Conservation (phyloP, 768 basidiomycete species). For the Phylloporus sp. region DNA sequence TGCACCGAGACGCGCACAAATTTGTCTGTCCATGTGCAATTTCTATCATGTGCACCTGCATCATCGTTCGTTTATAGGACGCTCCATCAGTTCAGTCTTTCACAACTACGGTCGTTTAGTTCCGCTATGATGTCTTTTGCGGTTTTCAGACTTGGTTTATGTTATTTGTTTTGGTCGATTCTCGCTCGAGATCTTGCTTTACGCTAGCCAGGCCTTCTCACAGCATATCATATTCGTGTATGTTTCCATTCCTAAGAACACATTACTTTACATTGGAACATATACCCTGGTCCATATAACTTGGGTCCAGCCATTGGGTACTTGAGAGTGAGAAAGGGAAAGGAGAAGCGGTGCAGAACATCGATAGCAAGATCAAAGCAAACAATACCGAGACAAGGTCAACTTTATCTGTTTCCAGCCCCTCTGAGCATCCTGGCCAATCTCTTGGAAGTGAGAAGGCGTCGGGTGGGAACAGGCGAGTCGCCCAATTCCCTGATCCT, state of each 20-base stretch:
- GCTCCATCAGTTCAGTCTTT: constrained; percentile 21
- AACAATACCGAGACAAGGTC: neutral
- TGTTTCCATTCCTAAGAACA: constrained; percentile 1
- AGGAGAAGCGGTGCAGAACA: neutral
- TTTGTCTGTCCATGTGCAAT: constrained; percentile 22
- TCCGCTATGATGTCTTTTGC: constrained; percentile 21
- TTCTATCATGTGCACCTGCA: neutral
- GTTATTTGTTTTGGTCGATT: constrained; percentile 19
- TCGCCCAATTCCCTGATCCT: constrained; percentile 23
- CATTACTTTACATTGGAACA: constrained; percentile 10
- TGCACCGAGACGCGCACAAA: constrained; percentile 15
- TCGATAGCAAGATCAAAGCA: constrained; percentile 10
- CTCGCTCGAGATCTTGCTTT: constrained; percentile 10
- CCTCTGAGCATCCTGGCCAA: constrained; percentile 12
- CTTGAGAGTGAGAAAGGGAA: neutral
- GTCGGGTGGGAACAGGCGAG: constrained; percentile 16
- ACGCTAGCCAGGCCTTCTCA: neutral
- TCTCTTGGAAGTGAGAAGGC: constrained; percentile 12
- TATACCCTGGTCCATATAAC: constrained; percentile 13
- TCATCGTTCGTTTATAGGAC: constrained; percentile 1
- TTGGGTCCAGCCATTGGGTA: constrained; percentile 1
- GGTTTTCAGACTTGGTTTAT: constrained; percentile 14
- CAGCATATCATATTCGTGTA: constrained; percentile 3
- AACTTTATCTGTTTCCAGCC: neutral
- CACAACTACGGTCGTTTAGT: constrained; percentile 32